Base-by-base conservation (phyloP, 2,329 filamentous ascomycete genomes). In the Ceratocystis cubensis region DNA sequence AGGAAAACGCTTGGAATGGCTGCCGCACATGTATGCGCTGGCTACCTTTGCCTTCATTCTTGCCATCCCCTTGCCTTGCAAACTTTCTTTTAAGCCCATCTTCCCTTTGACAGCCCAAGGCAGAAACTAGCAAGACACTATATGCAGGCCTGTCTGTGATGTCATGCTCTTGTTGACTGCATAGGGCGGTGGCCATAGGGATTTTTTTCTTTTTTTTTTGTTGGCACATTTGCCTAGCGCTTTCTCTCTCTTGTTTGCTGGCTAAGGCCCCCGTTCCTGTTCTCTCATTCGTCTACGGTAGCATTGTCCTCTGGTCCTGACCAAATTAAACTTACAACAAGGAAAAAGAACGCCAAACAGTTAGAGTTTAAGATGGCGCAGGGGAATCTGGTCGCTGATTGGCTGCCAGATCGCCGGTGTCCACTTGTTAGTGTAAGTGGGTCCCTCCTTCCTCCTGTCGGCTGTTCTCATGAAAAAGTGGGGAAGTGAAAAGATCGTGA, bases 291-390 rank as follows among this genome's bases (percentile, higher is more conserved):
- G 13, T 22, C 53, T 13, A 17, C 7, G 25, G 13, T 59, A 5
- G 53, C 53, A 59, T 59, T 59, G 22, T 59, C 53, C 53, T 59
- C 53, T 20, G 28, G 53, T 59, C 53, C 53, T 59, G 53, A 33
- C 28, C 53, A 59, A 59, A 59, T 59, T 59, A 59, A 59, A 59
- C 28, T 59, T n/a, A 59, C 28, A 59, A 30, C 53, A 7, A 59
- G 22, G 53, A 33, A 37, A 33, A 25, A 33, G 13, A 37, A 59
- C 53, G 53, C 53, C 28, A 59, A 59, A 59, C 53, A 33, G 25
- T 59, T 59, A 59, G 53, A 59, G 53, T 59, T 59, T 59, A 59
- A 59, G 53, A 59, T 59, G 53, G 28, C 53, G 28, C 53, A 59
- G 53, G 53, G 53, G 53, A 59, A 59, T 59, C 53, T 37, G 15